Conservation (phyloP, 2,329 filamentous ascomycete species). For the Pyrenochaeta sp. region DNA sequence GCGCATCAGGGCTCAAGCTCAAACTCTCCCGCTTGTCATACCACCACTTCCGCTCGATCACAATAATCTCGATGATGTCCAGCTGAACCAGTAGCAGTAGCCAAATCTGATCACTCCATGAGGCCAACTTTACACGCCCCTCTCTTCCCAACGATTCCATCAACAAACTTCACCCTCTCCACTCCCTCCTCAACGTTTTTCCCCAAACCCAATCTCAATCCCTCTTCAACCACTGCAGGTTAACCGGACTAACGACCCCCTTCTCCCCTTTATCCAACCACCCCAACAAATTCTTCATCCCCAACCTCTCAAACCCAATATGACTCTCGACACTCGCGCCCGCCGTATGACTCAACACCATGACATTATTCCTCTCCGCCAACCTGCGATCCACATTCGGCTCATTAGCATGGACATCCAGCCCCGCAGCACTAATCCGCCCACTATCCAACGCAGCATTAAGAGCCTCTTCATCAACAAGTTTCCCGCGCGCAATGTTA, state of each 20-base stretch:
- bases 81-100: too few species aligned
- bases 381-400: slow-evolving; percentile 63
- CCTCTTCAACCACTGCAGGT: slow-evolving; percentile 62
- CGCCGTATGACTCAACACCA: slow-evolving; percentile 73
- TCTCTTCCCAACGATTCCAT: too few species aligned
- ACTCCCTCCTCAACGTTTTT: too few species aligned
- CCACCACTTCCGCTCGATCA: too few species aligned
- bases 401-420: slow-evolving; percentile 72
- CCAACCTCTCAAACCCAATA: slow-evolving; percentile 71
- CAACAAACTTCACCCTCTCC: too few species aligned
- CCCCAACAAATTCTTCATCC: slow-evolving; percentile 71
- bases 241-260: slow-evolving; percentile 68
- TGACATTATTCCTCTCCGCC: slow-evolving; percentile 56
- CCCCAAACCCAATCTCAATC: background rate
- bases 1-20: too few species aligned
- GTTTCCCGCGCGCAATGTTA: slow-evolving; percentile 70
- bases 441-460: slow-evolving; percentile 65
- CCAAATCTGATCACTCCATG: too few species aligned
- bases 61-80: too few species aligned
- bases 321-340: slow-evolving; percentile 73
- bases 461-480: slow-evolving; percentile 72
- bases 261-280: slow-evolving; percentile 61
- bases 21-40: too few species aligned
- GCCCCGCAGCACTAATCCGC: slow-evolving; percentile 60
- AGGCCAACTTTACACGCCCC: too few species aligned